Evolutionary conservation across 2,329 filamentous ascomycete genomes (phyloP), one percentile per base, ranked within the genome.

Genomic region (Colletotrichum tropicale): DNA sequence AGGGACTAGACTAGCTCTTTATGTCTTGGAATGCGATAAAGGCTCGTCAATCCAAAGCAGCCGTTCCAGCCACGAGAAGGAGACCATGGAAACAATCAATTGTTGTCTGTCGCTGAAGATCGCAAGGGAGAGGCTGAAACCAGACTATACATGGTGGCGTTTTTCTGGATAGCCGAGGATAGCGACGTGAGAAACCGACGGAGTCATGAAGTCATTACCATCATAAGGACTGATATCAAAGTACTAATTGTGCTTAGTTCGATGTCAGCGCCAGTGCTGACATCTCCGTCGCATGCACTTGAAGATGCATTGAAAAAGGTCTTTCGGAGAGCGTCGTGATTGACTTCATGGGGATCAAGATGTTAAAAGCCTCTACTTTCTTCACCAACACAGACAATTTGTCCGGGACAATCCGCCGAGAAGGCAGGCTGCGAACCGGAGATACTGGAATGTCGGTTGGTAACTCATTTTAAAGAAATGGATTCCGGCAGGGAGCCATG

Each of bases 201-300:
- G 6, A 52, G 43, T 3, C n/a, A 21, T 48, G 18, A 21, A 48
- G 18, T 43, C 38, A 12, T 6, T 3, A 12, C 5, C 18, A 10
- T 21, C 0, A 13, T 4, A 13, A n/a, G n/a, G 10, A n/a, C 0
- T 2, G n/a, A 21, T 0, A 0, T 21, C 43, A 21, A 0, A n/a
- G 43, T 6, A 13, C 43, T 13, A 52, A 2, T 13, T 12, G n/a
- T 21, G 1, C n/a, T 52, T 5, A 13, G 18, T 21, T 13, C n/a
- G 1, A 13, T 13, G n/a, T 0, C n/a, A 13, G 0, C n/a, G 2
- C 10, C 10, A 0, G 43, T 21, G n/a, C 43, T 2, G 18, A 13
- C 0, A 21, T 5, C 38, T 0, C 18, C 38, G 18, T n/a, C 38
- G 38, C 18, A 10, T 43, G 38, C 9, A 43, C 18, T n/a, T 12